Evolutionary conservation across 805 yeast species (phyloP), one percentile per base, ranked within the genome.

Genomic region (Wickerhamiella azyma): DNA sequence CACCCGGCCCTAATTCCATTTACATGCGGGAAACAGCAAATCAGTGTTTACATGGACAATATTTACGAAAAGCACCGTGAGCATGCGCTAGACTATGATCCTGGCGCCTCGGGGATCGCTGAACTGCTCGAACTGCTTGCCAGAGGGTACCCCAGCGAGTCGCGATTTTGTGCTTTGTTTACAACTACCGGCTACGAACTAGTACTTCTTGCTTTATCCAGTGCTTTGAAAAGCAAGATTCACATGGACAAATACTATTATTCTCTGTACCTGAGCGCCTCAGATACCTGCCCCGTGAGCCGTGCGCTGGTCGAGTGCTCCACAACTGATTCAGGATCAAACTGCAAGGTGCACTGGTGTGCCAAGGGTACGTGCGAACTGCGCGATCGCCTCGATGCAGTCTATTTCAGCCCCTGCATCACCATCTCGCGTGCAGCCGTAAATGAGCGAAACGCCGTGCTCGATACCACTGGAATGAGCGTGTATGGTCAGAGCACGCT

Each of bases 21-120:
- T 49, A 53, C 59, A 7, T 46, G 54, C 2, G 66, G 67, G 1
- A 38, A 57, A 18, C 46, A 48, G 1, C 55, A 74, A 9, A 71
- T 72, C 42, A 66, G 66, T 41, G 57, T 77, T 7, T 77, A 77
- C 50, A 56, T 75, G 21, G 82, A 77, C 53, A 69, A 78, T 2
- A 73, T 79, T 0, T 76, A 71, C 55, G 67, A 67, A 0, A 64
- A 67, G 50, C 59, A 79, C 43, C 67, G 66, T 0, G 72, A 71
- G 45, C 79, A 77, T 0, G 71, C 59, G 48, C 66, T 73, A 11
- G 67, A 65, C 19, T 69, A 73, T 44, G 61, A 59, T 5, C 59
- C 65, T 1, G 72, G 74, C 52, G 53, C 54, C 37, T 64, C 57
- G 3, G 79, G 79, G 0, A 58, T 73, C 1, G 49, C 56, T 6